Percentiles rank a stretch among this genome's conserved stretches.
phyloP scores from a whole-genome alignment of 1,284 basidiomycete genomes.

The Stereum hirsutum region DNA sequence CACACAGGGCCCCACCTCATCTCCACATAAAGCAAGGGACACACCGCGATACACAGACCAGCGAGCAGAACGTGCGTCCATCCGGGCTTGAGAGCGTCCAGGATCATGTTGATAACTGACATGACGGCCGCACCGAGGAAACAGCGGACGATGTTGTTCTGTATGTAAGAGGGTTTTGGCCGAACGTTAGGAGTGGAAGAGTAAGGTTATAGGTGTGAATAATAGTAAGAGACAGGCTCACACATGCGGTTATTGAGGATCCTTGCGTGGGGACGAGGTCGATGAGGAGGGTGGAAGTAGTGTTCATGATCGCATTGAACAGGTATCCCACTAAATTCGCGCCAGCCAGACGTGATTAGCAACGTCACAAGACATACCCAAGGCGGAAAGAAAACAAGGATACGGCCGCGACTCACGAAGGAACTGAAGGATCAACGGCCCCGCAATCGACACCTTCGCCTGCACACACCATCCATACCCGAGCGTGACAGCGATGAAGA shows the following conservation, averaged over 20 bases:
- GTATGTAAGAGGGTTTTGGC: not conserved
- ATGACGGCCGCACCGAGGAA: slow-evolving; percentile 36
- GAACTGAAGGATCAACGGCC: slow-evolving; percentile 49
- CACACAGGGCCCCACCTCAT: slow-evolving; percentile 27
- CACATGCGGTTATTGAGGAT: slow-evolving; percentile 58
- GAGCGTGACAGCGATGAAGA: slow-evolving; percentile 32
- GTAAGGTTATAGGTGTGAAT: not conserved
- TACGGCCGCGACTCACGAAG: slow-evolving; percentile 30
- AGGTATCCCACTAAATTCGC: slow-evolving; percentile 37
- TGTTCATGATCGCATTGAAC: slow-evolving; percentile 32
- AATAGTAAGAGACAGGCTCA: slow-evolving; percentile 19
- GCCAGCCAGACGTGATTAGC: too few species aligned
- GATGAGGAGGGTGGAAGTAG: slow-evolving; percentile 45
- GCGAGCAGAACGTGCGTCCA: slow-evolving; percentile 43
- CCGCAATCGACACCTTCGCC: slow-evolving; percentile 37
- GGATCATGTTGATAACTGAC: slow-evolving; percentile 36
- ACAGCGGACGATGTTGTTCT: slow-evolving; percentile 57
- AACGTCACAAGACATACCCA: too few species aligned
- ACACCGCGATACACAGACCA: slow-evolving; percentile 26
- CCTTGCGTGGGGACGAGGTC: slow-evolving; percentile 51
- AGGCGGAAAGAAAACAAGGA: not conserved
- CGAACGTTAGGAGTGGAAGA: slow-evolving; percentile 1
- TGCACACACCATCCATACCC: slow-evolving; percentile 66
- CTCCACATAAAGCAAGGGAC: slow-evolving; percentile 27
- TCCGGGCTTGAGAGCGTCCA: slow-evolving; percentile 30